Evolutionary conservation across 805 yeast species (phyloP), one percentile per base, ranked within the genome.

Genomic region (Huiozyma naganishii): DNA sequence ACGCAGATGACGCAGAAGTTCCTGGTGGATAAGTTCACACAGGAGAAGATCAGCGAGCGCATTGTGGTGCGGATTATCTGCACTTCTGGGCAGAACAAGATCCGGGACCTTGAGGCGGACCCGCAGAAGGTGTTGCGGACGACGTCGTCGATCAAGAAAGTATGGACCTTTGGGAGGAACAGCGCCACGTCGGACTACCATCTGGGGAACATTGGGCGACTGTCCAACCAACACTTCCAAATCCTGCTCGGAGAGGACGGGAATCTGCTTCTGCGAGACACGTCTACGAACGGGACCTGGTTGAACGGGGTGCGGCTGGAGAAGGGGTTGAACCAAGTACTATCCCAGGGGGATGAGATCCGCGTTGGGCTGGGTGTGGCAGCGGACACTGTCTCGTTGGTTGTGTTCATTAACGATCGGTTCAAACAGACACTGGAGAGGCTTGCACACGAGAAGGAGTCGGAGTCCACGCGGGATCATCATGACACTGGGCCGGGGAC

Each of bases 301-400:
- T 65, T 90, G 40, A 92, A 90, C 66, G 80, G 80, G 30, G 72
- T 72, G 34, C 71, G 86, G 41, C 62, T 90, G 13, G 85, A 80
- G 27, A 83, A 81, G 56, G 83, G 83, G 17, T 77, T 82, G 40
- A 85, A 86, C 54, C 86, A 85, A 59, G 76, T 90, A 44, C 63
- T 92, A 34, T 79, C 80, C 37, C 95, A 87, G 58, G 97, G 97
- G 5, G 99, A 92, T 63, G 95, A 87, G 57, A 82, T 92, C 34
- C 75, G 89, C 1, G 84, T 92, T 0, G 98, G 97, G 0, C 69
- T 79, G 12, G 97, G 97, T 5, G 83, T 89, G 1, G 72, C 82
- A 1, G 68, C 70, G 27, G 97, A 92, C 50, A 74, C 71, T 44
- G 55, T 74, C 23, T 61, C 73, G 36, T 67, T 77, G 43, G 69